These are phyloP conservation scores for Aspergillus bertholletiae DNA, from an alignment of 495 filamentous ascomycete genomes.

Conservation along the genomic window DNA sequence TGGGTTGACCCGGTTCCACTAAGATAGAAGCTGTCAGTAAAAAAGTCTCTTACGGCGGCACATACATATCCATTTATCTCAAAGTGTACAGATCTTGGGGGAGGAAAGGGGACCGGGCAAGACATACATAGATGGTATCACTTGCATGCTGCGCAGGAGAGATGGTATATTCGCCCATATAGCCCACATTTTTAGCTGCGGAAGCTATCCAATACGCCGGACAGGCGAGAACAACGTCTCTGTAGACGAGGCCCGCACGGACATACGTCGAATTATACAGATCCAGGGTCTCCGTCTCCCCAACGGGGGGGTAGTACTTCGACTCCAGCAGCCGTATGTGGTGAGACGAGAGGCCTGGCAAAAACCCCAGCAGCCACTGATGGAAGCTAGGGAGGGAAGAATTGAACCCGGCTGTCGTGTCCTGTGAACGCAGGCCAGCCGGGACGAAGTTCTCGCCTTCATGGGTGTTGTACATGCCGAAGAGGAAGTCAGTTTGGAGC, in stretches of 20 bases:
- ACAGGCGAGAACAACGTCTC: conserved; percentile 58
- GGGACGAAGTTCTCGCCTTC: conserved; percentile 61
- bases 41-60: too few species aligned
- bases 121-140: conserved; percentile 54
- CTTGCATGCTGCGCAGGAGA: conserved; percentile 55
- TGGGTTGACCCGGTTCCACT: conserved; percentile 57
- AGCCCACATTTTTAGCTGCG: conserved; percentile 39
- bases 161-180: conserved; percentile 58
- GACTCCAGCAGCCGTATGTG: conserved; percentile 34
- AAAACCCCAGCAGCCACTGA: conserved; percentile 47
- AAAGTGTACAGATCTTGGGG: too few species aligned
- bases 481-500: conserved; percentile 45
- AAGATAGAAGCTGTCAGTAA: too few species aligned
- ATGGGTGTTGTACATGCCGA: conserved; percentile 56
- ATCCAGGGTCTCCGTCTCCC: conserved; percentile 38
- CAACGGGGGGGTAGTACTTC: conserved; percentile 42
- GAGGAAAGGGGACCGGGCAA: conserved; percentile 1
- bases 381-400: conserved; percentile 42
- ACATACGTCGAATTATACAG: conserved; percentile 44
- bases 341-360: conserved; percentile 40
- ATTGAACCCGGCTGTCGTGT: conserved; percentile 38
- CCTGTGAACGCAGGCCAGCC: conserved; percentile 34
- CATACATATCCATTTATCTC: too few species aligned
- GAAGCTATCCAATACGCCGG: conserved; percentile 55
- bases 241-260: conserved; percentile 52